Conservation (phyloP, 2,329 filamentous ascomycete genomes). For the Corynespora cassiicola region DNA sequence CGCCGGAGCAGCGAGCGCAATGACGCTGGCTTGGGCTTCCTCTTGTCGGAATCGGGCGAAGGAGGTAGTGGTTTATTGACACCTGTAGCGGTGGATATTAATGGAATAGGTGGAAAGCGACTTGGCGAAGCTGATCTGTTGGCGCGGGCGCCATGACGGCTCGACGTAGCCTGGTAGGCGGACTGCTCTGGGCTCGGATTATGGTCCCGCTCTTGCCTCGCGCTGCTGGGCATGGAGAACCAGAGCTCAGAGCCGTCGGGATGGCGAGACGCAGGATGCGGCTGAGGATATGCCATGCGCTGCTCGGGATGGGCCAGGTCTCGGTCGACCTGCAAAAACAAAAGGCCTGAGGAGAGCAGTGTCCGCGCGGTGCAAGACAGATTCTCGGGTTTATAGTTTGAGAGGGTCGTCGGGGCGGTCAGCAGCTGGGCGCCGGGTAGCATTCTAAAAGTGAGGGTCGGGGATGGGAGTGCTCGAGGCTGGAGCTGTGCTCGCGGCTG, state of each 20-base stretch:
- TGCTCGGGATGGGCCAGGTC: slow-evolving; percentile 12
- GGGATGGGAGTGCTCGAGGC: slow-evolving; percentile 31
- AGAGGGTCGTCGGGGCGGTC: slow-evolving; percentile 30
- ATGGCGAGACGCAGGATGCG: slow-evolving; percentile 17
- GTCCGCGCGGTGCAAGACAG: slow-evolving; percentile 25
- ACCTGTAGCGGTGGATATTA: slow-evolving; percentile 29
- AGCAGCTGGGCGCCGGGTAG: slow-evolving; percentile 36
- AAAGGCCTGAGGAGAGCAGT: slow-evolving; percentile 22
- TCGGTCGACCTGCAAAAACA: slow-evolving; percentile 22
- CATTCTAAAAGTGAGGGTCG: slow-evolving; percentile 32
- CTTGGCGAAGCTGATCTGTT: slow-evolving; percentile 20
- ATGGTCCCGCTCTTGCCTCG: slow-evolving; percentile 18
- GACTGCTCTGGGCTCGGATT: slow-evolving; percentile 22
- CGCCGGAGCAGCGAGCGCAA: slow-evolving; percentile 35
- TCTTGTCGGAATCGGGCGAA: slow-evolving; percentile 29
- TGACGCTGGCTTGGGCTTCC: slow-evolving; percentile 26
- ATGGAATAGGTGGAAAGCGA: slow-evolving; percentile 17
- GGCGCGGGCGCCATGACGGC: slow-evolving; percentile 23
- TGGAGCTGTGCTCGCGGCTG: slow-evolving; percentile 25
- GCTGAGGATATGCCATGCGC: slow-evolving; percentile 29
- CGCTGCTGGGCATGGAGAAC: slow-evolving; percentile 32
- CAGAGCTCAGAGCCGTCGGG: slow-evolving; percentile 36
- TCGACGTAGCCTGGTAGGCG: slow-evolving; percentile 36
- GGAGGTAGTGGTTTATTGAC: slow-evolving; percentile 40
- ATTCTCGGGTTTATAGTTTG: slow-evolving; percentile 29